Evolutionary conservation across 495 filamentous ascomycete species (phyloP).

Genomic region (Barbatosphaeria neglecta): DNA sequence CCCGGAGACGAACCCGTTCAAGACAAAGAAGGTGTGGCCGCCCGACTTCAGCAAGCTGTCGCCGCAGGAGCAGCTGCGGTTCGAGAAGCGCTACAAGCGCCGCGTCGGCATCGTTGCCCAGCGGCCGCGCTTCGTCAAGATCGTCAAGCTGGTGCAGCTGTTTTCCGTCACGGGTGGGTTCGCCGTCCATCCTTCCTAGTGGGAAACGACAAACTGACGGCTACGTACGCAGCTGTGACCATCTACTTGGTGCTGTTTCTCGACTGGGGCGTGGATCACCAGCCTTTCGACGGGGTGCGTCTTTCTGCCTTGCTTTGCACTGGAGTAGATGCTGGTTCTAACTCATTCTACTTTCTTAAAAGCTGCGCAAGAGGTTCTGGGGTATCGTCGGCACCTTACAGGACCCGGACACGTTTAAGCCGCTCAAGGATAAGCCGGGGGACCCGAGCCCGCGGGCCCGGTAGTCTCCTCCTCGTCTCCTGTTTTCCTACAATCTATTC

Average conservation of each 20-base stretch:
- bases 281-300: slow-evolving; percentile 51
- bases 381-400: background rate
- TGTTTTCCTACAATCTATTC: slow-evolving; percentile 6
- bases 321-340: no score
- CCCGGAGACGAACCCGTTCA: slow-evolving; percentile 44
- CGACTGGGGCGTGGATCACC: slow-evolving; percentile 55
- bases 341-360: background rate
- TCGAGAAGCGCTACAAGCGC: slow-evolving; percentile 65
- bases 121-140: slow-evolving; percentile 64
- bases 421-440: background rate
- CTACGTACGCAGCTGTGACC: slow-evolving; percentile 46
- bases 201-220: no score
- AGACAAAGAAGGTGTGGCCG: slow-evolving; percentile 82
- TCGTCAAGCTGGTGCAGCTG: slow-evolving; percentile 58
- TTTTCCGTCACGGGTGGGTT: slow-evolving; percentile 50
- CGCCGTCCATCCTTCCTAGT: no score
- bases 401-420: background rate
- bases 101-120: slow-evolving; percentile 59
- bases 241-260: slow-evolving; percentile 68
- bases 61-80: slow-evolving; percentile 71
- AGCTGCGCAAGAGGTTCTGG: background rate
- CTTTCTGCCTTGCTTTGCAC: background rate
- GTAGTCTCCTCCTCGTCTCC: background rate
- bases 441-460: background rate
- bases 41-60: slow-evolving; percentile 79